A percentile compares a stretch with the other conserved stretches of the same genome.
These are phyloP conservation scores for Trichoderma breve DNA, from an alignment of 2,329 filamentous ascomycete species.

Conservation along the genomic window DNA sequence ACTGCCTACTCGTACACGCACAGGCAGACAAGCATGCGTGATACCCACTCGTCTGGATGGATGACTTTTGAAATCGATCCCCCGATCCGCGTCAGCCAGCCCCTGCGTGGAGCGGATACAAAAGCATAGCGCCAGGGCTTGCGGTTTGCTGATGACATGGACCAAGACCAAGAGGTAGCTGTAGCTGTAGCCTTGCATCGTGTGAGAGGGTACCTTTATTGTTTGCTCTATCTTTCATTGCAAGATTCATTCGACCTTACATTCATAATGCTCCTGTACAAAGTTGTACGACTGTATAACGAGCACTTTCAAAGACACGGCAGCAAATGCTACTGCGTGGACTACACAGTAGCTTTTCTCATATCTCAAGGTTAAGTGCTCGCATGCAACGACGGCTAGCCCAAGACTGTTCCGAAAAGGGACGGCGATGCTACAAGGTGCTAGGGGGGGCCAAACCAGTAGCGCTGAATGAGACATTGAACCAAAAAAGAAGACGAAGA, in stretches of 20 bases:
- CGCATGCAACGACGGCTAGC: constrained; percentile 5
- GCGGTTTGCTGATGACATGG: constrained; percentile 3
- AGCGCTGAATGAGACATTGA: neutral
- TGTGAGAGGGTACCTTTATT: neutral
- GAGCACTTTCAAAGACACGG: neutral
- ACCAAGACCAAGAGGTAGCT: neutral
- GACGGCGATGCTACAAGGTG: neutral
- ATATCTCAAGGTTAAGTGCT: constrained; percentile 8
- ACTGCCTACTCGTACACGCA: neutral
- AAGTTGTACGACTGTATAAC: neutral
- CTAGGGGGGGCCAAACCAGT: neutral
- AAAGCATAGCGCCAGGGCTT: constrained; percentile 19
- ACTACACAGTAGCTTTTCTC: neutral
- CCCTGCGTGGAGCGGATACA: constrained; percentile 12
- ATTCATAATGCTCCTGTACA: neutral
- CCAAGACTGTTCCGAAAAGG: neutral
- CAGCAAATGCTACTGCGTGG: neutral
- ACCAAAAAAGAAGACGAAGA: neutral
- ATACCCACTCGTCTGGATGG: neutral
- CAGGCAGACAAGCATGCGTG: neutral
- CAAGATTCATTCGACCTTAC: neutral
- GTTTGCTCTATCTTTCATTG: neutral
- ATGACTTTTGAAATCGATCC: constrained; percentile 8
- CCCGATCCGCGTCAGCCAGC: constrained; percentile 20
- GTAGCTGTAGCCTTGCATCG: constrained; percentile 6